Evolutionary conservation across 2,329 filamentous ascomycete genomes (phyloP).

Genomic region (Penicillium sclerotiorum): DNA sequence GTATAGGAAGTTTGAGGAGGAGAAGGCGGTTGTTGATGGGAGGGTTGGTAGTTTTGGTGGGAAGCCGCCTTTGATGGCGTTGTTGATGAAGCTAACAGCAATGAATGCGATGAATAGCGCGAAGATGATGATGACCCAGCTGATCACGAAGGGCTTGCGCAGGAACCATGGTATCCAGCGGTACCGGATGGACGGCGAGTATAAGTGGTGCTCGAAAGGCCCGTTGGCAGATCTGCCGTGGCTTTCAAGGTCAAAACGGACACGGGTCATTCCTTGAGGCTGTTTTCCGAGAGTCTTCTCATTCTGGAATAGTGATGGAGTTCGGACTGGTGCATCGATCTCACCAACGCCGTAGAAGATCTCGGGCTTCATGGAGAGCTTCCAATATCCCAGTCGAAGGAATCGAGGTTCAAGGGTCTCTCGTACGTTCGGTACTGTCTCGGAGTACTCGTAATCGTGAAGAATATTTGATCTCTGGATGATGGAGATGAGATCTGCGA

Average conservation of each 20-base stretch:
- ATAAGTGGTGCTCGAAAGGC: conserved; percentile 54
- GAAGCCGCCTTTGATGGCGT: conserved; percentile 70
- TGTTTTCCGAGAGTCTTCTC: conserved; percentile 36
- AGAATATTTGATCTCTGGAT: conserved; percentile 79
- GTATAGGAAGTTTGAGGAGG: conserved; percentile 85
- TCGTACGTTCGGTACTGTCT: conserved; percentile 55
- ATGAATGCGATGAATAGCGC: conserved; percentile 71
- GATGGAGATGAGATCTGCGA: conserved; percentile 79
- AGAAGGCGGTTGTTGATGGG: conserved; percentile 69
- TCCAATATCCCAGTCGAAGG: conserved; percentile 86
- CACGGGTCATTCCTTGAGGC: conserved; percentile 36
- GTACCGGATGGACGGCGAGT: conserved; percentile 58
- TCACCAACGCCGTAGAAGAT: conserved; percentile 82
- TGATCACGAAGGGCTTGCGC: conserved; percentile 64
- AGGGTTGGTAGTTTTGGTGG: conserved; percentile 65
- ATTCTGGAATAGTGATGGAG: conserved; percentile 40
- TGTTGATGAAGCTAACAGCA: conserved; percentile 75
- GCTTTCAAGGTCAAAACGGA: conserved; percentile 42
- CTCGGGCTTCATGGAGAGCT: conserved; percentile 65
- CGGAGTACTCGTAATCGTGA: conserved; percentile 69
- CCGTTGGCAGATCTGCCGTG: conserved; percentile 43
- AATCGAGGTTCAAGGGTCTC: conserved; percentile 58
- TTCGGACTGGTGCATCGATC: conserved; percentile 54
- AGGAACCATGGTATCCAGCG: conserved; percentile 79
- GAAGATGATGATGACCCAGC: conserved; percentile 64